These are phyloP conservation scores for Physocladia obscura DNA, from an alignment of 192 early-diverging fungal species.

Conservation along the genomic window DNA sequence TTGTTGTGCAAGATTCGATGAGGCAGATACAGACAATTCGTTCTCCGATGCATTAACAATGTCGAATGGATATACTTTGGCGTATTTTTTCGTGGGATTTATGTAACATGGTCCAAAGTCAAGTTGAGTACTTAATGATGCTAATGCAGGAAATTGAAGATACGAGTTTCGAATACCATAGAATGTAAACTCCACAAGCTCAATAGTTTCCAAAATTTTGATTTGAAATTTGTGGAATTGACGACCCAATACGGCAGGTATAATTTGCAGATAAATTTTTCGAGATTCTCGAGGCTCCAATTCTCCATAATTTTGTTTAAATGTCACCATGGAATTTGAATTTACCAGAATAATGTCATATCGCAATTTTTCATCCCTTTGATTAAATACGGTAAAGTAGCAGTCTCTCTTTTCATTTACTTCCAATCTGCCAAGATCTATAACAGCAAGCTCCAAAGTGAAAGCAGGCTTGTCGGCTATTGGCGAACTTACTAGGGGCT, in stretches of 20 bases:
- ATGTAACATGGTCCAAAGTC: conserved; percentile 84
- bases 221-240: conserved; percentile 54
- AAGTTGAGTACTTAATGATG: conserved; percentile 51
- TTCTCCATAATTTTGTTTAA: conserved; percentile 22
- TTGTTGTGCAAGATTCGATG: conserved; percentile 79
- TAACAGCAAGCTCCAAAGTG: conserved; percentile 40
- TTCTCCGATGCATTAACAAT: conserved; percentile 72
- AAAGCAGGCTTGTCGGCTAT: conserved; percentile 24
- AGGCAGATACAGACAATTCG: conserved; percentile 67
- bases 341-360: conserved; percentile 10
- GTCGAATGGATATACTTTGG: conserved; percentile 66
- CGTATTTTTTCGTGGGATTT: conserved; percentile 70
- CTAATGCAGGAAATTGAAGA: conserved; percentile 62
- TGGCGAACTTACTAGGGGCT: not conserved
- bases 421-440: conserved; percentile 57
- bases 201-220: conserved; percentile 34
- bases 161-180: conserved; percentile 54
- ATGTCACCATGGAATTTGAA: not conserved
- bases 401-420: conserved; percentile 48
- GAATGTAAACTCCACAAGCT: conserved; percentile 50
- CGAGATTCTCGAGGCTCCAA: conserved; percentile 56
- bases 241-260: conserved; percentile 51
- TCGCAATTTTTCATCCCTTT: conserved; percentile 15
- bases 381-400: conserved; percentile 56
- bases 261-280: conserved; percentile 57